Evolutionary conservation across 176 grass and related monocot genomes (phyloP).

Genomic region (Zoysia pacifica): DNA sequence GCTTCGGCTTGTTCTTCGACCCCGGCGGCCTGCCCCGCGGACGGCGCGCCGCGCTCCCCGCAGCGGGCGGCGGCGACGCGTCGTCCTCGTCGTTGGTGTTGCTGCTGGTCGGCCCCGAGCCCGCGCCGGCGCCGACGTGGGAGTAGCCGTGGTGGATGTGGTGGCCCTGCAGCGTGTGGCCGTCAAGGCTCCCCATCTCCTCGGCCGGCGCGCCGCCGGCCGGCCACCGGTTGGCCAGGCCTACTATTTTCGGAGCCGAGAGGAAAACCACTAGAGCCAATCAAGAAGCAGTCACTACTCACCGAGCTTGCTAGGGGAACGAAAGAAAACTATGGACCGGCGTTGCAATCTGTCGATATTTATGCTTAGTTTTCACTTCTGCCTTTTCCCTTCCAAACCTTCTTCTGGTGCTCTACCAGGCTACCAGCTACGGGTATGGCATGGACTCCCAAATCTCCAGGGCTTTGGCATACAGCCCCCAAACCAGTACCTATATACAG

Average conservation of each 20-base stretch:
- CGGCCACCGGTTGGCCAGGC: constrained; percentile 88
- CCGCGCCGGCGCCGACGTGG: constrained; percentile 8
- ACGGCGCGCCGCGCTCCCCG: too few species aligned
- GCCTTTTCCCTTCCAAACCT: background rate
- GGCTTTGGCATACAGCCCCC: background rate
- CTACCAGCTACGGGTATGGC: background rate
- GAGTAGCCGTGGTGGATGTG: too few species aligned
- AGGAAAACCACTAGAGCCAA: background rate
- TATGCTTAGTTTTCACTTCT: constrained; percentile 12
- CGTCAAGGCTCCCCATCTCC: constrained; percentile 67
- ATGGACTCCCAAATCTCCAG: too few species aligned
- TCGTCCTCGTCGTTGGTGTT: constrained; percentile 62
- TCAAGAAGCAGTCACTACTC: too few species aligned
- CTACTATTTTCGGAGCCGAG: constrained; percentile 49
- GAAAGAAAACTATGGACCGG: background rate
- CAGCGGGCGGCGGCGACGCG: constrained; percentile 41
- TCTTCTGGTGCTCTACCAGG: background rate
- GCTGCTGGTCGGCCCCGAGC: constrained; percentile 6
- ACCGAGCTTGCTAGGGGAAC: too few species aligned
- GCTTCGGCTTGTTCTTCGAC: too few species aligned
- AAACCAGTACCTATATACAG: background rate
- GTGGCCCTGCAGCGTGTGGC: too few species aligned
- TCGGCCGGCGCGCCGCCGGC: constrained; percentile 49
- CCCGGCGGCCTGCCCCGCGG: too few species aligned
- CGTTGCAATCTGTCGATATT: constrained; percentile 33